Percentiles rank a stretch among this genome's conserved stretches.
Conservation (phyloP, 305 asterid genomes). For the Salvia sclarea region DNA sequence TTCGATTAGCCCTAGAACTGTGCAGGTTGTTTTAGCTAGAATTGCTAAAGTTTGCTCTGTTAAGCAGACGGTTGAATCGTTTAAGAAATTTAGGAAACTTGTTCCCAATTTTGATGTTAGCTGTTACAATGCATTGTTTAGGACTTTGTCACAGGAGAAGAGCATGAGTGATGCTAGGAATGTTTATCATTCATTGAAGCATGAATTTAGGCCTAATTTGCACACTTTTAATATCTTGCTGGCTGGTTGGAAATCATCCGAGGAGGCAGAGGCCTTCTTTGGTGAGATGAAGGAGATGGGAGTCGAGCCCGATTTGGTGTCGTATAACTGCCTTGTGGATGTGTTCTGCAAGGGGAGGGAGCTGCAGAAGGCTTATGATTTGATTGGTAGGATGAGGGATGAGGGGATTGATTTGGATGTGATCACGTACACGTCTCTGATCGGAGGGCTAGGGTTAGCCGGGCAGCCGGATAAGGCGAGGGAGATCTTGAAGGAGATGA, state of each 20-base stretch:
- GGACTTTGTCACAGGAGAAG: constrained; percentile 85
- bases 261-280: constrained; percentile 73
- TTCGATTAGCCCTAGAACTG: constrained; percentile 69
- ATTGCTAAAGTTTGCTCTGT: constrained; percentile 86
- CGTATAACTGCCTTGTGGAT: constrained; percentile 84
- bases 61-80: constrained; percentile 70
- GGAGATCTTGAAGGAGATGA: constrained; percentile 82
- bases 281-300: constrained; percentile 70
- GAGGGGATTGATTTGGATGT: constrained; percentile 71
- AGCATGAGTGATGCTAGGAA: constrained; percentile 86
- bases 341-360: constrained; percentile 82
- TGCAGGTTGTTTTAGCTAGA: constrained; percentile 78
- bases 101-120: constrained; percentile 58
- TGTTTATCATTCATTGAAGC: constrained; percentile 69
- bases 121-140: constrained; percentile 70
- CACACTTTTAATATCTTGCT: constrained; percentile 74
- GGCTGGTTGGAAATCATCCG: constrained; percentile 81
- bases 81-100: constrained; percentile 57
- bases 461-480: constrained; percentile 95
- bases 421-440: constrained; percentile 75
- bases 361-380: constrained; percentile 56
- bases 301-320: constrained; percentile 73
- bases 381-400: constrained; percentile 66
- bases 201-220: constrained; percentile 70
- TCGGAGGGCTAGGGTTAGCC: constrained; percentile 80